Conservation (phyloP, 169 alveolate genomes). For the Plasmodium coatneyi region DNA sequence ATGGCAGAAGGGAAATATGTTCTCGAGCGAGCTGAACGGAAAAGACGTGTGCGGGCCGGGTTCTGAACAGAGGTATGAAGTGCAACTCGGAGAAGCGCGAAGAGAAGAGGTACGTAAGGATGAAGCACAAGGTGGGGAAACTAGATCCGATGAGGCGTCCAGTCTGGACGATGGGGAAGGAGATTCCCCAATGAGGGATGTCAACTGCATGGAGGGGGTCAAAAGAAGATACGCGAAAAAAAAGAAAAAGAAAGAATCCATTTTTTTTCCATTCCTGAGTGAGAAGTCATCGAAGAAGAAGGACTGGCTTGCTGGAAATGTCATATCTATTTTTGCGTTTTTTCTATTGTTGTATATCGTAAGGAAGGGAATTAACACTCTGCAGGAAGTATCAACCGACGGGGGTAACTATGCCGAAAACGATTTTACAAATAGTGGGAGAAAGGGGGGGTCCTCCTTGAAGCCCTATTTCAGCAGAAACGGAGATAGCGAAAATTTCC, state of each 20-base stretch:
- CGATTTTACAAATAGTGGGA: neutral
- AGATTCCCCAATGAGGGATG: neutral
- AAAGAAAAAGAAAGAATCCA: neutral
- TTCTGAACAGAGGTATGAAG: neutral
- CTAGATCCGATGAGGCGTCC: neutral
- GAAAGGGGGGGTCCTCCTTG: neutral
- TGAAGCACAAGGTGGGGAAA: neutral
- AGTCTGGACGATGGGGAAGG: neutral
- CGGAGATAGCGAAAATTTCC: neutral
- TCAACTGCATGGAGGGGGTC: constrained; percentile 1
- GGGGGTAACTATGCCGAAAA: neutral
- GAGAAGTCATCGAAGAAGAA: neutral
- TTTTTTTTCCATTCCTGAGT: neutral
- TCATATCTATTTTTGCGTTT: neutral
- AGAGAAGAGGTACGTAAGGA: neutral
- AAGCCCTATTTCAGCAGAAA: neutral
- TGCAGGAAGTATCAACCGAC: neutral
- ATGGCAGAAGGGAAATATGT: constrained; percentile 22
- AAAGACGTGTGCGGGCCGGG: neutral
- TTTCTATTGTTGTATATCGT: neutral
- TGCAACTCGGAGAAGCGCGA: neutral
- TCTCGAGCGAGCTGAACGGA: neutral
- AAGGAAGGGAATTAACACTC: neutral
- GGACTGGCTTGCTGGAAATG: neutral
- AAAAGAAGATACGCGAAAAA: neutral